These are phyloP conservation scores for Amborella trichopoda DNA, from an alignment of 164 flowering plant genomes.

Conservation along the genomic window DNA sequence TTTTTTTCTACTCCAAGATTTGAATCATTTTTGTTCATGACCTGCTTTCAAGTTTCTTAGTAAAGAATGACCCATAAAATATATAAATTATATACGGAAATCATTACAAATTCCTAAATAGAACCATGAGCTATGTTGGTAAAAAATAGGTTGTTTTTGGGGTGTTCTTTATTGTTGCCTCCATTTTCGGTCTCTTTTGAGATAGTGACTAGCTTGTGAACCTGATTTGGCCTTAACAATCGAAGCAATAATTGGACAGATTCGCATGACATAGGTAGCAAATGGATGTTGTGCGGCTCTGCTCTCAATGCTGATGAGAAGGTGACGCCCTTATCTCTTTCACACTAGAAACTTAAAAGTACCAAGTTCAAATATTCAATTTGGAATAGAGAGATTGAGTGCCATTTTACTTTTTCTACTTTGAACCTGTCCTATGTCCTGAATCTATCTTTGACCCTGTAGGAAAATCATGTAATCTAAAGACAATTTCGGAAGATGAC, in stretches of 20 bases:
- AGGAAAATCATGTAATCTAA: too few species aligned
- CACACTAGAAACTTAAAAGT: not conserved
- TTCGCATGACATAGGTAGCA: slow-evolving; percentile 16
- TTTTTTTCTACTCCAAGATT: too few species aligned
- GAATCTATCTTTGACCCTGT: too few species aligned
- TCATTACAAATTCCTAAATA: too few species aligned
- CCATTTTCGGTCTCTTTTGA: not conserved
- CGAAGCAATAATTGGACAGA: slow-evolving; percentile 17
- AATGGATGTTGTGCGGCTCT: slow-evolving; percentile 74
- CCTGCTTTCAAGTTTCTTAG: too few species aligned
- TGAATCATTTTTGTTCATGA: too few species aligned
- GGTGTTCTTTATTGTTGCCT: not conserved
- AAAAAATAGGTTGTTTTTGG: not conserved
- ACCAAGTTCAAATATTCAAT: not conserved
- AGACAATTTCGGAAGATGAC: too few species aligned
- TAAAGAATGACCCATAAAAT: too few species aligned
- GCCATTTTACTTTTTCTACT: not conserved
- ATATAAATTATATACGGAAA: too few species aligned
- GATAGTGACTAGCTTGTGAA: not conserved
- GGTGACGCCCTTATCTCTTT: slow-evolving; percentile 24
- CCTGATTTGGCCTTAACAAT: slow-evolving; percentile 7
- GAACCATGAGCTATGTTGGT: not conserved
- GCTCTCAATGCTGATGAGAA: slow-evolving; percentile 58
- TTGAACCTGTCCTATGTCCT: too few species aligned
- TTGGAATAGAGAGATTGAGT: not conserved